Evolutionary conservation across 2,329 filamentous ascomycete species (phyloP), one percentile per base, ranked within the genome.

Genomic region (Phyllosticta citrichinensis): DNA sequence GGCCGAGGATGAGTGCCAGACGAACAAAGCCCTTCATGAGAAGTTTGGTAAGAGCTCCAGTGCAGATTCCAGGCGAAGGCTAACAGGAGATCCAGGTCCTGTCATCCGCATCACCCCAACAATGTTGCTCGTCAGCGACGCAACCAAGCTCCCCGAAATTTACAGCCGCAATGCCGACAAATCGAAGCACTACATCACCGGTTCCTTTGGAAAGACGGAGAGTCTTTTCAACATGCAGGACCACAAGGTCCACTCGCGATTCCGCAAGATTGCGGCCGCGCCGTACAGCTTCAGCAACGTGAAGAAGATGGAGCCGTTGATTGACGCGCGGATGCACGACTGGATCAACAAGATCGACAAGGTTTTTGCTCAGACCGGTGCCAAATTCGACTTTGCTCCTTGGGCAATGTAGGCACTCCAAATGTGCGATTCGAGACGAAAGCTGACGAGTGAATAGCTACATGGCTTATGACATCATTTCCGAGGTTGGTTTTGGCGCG

Each of bases 191-290:
- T 85, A 85, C 67, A 81, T 84, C 62, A 80, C 81, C 0, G 82
- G 81, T 20, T 80, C 76, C 24, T 83, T 84, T 64, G 82, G 82
- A 17, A 77, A 80, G 60, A 77, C 74, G 4, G 82, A 84, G 62
- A 78, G 75, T 1, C 65, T 84, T 5, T 83, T 86, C 69, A 83
- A 84, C 62, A 83, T 83, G 77, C 79, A 80, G 62, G 77, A 81
- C 54, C 74, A 79, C 54, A 74, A 74, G 58, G 71, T 73, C 4
- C 83, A 85, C 66, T 75, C 81, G 2, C 71, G 74, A 1, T 80
- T 79, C 65, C 75, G 83, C 19, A 84, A 83, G 69, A 75, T 82
- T 22, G 76, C 80, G 24, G 83, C 81, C 1, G 75, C 76, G 1
- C 77, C 81, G 65, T 85, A 84, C 66, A 79, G 76, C 58, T 82